A percentile compares a stretch with the other conserved stretches of the same genome.
phyloP scores from a whole-genome alignment of 305 asterid genomes.

The Fraxinus sp. region DNA sequence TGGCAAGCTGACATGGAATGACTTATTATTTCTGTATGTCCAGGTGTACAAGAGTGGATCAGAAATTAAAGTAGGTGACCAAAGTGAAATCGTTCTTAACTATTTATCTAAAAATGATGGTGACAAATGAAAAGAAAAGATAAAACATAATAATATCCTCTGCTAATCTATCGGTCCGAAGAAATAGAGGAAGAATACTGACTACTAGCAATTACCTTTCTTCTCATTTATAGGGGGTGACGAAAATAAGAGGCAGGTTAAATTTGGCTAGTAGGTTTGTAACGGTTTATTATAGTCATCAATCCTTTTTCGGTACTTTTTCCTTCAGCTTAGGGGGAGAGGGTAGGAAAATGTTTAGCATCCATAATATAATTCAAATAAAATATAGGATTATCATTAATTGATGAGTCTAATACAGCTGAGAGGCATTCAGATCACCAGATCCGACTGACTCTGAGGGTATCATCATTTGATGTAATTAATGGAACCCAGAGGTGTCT shows the following conservation, averaged over 20 bases:
- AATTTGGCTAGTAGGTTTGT: background rate
- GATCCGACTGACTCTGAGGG: background rate
- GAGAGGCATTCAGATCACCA: background rate
- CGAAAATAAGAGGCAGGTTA: background rate
- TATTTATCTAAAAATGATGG: background rate
- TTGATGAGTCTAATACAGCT: background rate
- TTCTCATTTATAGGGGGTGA: background rate
- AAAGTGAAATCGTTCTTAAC: background rate
- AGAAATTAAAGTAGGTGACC: background rate
- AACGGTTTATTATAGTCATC: background rate
- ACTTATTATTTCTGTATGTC: background rate
- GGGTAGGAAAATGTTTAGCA: background rate
- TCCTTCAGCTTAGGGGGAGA: background rate
- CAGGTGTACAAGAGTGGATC: background rate
- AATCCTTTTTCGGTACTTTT: background rate
- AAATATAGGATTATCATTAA: background rate
- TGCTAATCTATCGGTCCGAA: background rate
- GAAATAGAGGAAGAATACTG: background rate
- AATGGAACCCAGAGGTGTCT: background rate
- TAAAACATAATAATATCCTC: background rate
- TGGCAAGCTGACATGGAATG: background rate
- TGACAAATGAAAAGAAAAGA: background rate
- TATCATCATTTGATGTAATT: background rate
- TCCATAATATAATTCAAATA: background rate
- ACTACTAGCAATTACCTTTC: background rate